phyloP scores from a whole-genome alignment of 495 filamentous ascomycete genomes.

The Aspergillus coremiiformis region DNA sequence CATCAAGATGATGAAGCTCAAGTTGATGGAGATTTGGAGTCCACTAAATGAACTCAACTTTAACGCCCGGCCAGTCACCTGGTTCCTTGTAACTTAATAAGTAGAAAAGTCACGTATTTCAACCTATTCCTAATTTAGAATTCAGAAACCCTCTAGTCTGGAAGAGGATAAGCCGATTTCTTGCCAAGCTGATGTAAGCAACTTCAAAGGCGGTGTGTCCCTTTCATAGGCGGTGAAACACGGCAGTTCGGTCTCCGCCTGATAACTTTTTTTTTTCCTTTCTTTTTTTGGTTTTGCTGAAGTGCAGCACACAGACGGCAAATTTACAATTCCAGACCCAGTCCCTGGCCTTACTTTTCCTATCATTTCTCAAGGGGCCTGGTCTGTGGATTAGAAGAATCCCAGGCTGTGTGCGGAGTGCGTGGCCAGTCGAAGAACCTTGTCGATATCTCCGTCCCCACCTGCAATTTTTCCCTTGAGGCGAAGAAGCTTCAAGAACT shows the following conservation, averaged over 20 bases:
- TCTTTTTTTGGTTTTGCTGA: not conserved
- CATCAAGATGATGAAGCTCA: not conserved
- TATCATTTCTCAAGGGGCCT: slow-evolving; percentile 2
- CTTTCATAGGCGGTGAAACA: slow-evolving; percentile 10
- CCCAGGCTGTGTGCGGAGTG: not conserved
- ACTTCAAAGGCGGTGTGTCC: slow-evolving; percentile 11
- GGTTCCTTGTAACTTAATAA: too few species aligned
- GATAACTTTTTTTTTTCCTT: slow-evolving; percentile 17
- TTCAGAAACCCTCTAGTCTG: not conserved
- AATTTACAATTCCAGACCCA: not conserved
- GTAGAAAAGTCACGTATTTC: too few species aligned
- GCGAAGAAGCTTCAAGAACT: not conserved
- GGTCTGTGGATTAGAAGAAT: not conserved
- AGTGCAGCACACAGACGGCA: not conserved
- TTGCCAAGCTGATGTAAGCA: not conserved
- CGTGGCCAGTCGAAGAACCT: not conserved
- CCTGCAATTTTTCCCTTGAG: not conserved
- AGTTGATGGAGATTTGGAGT: not conserved
- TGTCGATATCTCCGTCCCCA: not conserved
- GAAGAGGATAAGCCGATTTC: not conserved
- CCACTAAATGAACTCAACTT: not conserved
- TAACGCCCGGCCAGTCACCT: not conserved
- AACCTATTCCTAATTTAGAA: too few species aligned
- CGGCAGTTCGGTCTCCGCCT: slow-evolving; percentile 8
- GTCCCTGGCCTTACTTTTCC: not conserved